phyloP scores from a whole-genome alignment of 202 grass and related monocot genomes.

The Saccharum hybrid region DNA sequence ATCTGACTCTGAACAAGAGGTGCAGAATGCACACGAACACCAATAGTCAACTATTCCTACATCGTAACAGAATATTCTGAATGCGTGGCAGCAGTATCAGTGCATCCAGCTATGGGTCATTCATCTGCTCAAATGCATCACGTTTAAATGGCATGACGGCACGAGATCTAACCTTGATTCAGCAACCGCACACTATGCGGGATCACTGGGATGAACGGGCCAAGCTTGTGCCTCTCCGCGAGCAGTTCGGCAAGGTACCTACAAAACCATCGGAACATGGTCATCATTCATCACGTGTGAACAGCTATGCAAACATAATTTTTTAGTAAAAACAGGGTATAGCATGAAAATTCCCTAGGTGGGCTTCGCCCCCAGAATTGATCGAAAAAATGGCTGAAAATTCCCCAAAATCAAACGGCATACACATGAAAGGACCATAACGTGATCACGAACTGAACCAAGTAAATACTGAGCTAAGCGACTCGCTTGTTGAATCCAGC shows the following conservation, averaged over 20 bases:
- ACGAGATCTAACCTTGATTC: constrained; percentile 81
- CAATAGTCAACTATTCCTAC: constrained; percentile 38
- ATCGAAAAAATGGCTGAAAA: background rate
- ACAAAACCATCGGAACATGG: constrained; percentile 13
- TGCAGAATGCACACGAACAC: constrained; percentile 19
- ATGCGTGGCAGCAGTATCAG: constrained; percentile 16
- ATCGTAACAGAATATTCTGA: constrained; percentile 44
- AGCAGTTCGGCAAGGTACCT: constrained; percentile 96
- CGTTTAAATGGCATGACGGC: constrained; percentile 22
- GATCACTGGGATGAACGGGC: constrained; percentile 82
- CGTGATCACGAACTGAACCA: background rate
- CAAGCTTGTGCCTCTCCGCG: constrained; percentile 91
- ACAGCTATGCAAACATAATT: background rate
- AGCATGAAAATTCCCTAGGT: no score
- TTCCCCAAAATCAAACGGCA: background rate
- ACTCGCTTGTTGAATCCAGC: background rate
- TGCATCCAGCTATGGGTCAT: background rate
- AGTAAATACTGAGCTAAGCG: constrained; percentile 18
- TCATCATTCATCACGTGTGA: constrained; percentile 23
- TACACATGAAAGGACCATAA: background rate
- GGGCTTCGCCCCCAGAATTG: no score
- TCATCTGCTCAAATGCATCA: constrained; percentile 10
- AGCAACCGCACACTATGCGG: constrained; percentile 80
- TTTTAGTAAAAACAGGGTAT: background rate
- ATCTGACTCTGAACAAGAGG: constrained; percentile 12